These are phyloP conservation scores for Geotrichum ghanense DNA, from an alignment of 805 yeast species.

Conservation along the genomic window DNA sequence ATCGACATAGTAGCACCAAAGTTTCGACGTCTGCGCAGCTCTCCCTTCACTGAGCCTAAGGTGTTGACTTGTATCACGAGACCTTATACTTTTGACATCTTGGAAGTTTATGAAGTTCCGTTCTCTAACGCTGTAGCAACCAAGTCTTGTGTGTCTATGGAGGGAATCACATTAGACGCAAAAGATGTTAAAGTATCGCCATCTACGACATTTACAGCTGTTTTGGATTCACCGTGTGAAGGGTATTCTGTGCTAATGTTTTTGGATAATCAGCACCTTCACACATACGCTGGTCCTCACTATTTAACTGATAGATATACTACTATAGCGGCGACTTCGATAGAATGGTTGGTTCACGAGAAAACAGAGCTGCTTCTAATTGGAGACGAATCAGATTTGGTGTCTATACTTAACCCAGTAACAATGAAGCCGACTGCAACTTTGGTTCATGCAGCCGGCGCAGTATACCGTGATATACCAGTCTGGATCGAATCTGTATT, in stretches of 20 bases:
- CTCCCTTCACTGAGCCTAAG: neutral
- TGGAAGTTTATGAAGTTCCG: slow-evolving; percentile 3
- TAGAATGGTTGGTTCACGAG: neutral
- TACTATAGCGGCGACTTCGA: neutral
- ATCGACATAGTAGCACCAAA: neutral
- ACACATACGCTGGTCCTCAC: neutral
- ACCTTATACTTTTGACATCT: slow-evolving; percentile 8
- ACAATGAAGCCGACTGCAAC: neutral
- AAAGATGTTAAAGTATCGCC: slow-evolving; percentile 12
- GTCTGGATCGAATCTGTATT: neutral
- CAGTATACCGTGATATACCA: neutral
- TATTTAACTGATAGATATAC: neutral
- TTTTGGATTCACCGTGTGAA: slow-evolving; percentile 9
- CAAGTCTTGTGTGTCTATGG: neutral
- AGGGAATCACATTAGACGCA: slow-evolving; percentile 9
- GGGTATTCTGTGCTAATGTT: slow-evolving; percentile 9
- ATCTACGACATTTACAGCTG: slow-evolving; percentile 12
- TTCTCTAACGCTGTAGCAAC: neutral
- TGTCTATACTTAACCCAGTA: neutral
- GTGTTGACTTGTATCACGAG: slow-evolving; percentile 7
- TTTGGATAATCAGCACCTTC: neutral
- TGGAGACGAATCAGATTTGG: neutral
- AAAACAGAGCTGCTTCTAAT: neutral
- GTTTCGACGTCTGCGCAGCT: neutral
- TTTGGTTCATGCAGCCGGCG: neutral